A percentile compares a stretch with the other conserved stretches of the same genome.
These are phyloP conservation scores for Choanephora cucurbitarum DNA, from an alignment of 371 early-diverging fungal species.

Conservation along the genomic window DNA sequence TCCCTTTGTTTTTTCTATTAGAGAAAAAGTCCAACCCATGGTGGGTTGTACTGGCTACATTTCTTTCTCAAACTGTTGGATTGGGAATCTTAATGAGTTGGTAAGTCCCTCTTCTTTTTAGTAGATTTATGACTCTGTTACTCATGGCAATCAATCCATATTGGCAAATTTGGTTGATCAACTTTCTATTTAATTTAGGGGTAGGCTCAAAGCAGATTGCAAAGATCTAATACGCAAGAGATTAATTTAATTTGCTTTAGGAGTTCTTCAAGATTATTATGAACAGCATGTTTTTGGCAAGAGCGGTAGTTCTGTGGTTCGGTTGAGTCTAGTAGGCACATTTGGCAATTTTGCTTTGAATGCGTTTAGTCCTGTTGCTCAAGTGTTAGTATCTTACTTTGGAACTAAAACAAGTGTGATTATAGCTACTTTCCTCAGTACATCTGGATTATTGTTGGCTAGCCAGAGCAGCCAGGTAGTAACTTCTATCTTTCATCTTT, in stretches of 20 bases:
- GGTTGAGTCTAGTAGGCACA: conserved; percentile 32
- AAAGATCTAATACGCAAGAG: too few species aligned
- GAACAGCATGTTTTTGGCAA: conserved; percentile 3
- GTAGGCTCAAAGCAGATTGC: too few species aligned
- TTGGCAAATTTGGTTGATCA: not conserved
- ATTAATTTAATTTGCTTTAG: not conserved
- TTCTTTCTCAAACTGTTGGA: conserved; percentile 47
- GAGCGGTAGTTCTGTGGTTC: not conserved
- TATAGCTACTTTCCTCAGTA: conserved; percentile 17
- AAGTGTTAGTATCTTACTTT: conserved; percentile 19
- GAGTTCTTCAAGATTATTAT: conserved; percentile 24
- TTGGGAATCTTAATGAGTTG: conserved; percentile 38
- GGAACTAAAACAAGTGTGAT: conserved; percentile 19
- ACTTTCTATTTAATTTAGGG: too few species aligned
- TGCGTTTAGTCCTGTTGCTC: conserved; percentile 23
- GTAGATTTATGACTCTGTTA: not conserved
- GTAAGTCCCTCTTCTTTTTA: not conserved
- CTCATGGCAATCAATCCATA: not conserved
- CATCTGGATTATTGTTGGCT: conserved; percentile 25
- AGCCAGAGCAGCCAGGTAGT: conserved; percentile 23
- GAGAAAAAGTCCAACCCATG: conserved; percentile 17
- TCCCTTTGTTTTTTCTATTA: too few species aligned
- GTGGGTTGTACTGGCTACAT: conserved; percentile 47
- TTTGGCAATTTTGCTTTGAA: conserved; percentile 22
- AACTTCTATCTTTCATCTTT: too few species aligned